Base-by-base conservation (phyloP, 352 stramenopile species). In the Aphanomyces euteiches region DNA sequence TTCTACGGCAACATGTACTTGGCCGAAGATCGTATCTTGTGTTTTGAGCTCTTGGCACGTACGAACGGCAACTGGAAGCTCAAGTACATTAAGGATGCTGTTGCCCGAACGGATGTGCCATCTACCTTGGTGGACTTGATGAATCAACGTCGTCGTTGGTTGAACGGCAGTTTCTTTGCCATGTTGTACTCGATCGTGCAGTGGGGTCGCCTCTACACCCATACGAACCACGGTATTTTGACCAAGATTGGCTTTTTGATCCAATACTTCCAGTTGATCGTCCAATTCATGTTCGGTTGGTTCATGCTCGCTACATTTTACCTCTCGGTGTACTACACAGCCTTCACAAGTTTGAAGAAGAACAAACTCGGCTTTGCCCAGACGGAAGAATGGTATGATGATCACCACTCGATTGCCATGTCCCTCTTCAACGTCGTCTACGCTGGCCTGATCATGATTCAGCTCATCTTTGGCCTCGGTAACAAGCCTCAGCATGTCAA, bases 1-100 rank as follows among this genome's bases (percentile, higher is more conserved):
- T 96, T 96, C 63, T 79, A 84, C 54, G 85, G 84, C 58, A 96
- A 96, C 71, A 95, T 95, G 85, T 94, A 94, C 73, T 81, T 96
- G 5, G 88, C 88, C 0, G 88, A 96, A 67, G 88, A 96, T 65
- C 79, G 88, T 37, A 89, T 96, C 48, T 66, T 96, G 59, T 92
- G 82, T 47, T 94, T 95, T 65, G 85, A 96, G 75, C 74, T 96
- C 38, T 75, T 96, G 13, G 88, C 87, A 7, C 75, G 84, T n/a
- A 92, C 91, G 60, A 81, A 87, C 48, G 91, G 85, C 74, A 87
- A 74, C 47, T 96, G 88, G 85, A 93, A 88, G 10, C 90, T 95
- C 81, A 85, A 93, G 47, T 96, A 93, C 66, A 84, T 95, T 38
- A 90, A 93, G 53, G 81, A 93, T 13, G 86, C 88, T 0, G 78